Percentiles rank a stretch among this genome's conserved stretches.
Conservation (phyloP, 179 eudicot genomes). For the Spergularia azorica region DNA sequence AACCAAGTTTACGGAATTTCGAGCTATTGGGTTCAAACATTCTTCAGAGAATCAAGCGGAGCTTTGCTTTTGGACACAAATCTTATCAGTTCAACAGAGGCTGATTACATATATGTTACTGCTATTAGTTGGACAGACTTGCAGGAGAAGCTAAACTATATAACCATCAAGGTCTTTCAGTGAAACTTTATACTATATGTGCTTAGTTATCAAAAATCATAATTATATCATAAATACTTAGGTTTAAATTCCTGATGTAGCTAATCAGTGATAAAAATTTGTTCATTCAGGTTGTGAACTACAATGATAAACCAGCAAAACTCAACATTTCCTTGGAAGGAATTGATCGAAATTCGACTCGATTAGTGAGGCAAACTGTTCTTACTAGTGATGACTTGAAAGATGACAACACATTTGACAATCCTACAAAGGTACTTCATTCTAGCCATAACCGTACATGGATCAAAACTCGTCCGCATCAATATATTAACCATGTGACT, state of each 20-base stretch:
- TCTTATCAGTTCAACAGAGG: conserved; percentile 2
- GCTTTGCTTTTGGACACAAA: conserved; percentile 30
- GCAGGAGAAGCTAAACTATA: conserved; percentile 23
- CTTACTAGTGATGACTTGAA: conserved; percentile 22
- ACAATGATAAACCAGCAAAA: neutral
- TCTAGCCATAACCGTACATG: neutral
- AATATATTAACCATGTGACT: neutral
- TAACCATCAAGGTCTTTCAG: conserved; percentile 31
- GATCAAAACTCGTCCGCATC: neutral
- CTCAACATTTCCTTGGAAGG: conserved; percentile 27
- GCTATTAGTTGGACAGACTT: conserved; percentile 33
- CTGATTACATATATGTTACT: conserved; percentile 23
- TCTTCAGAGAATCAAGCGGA: conserved; percentile 43
- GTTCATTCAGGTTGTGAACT: conserved; percentile 36
- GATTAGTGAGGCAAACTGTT: conserved; percentile 16
- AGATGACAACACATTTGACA: conserved; percentile 30
- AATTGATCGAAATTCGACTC: conserved; percentile 19
- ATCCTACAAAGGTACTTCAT: conserved; percentile 34
- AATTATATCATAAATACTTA: neutral
- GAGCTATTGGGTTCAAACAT: conserved; percentile 49
- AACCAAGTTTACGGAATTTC: conserved; percentile 36
- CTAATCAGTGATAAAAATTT: neutral
- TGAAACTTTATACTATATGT: too few relatives aligned
- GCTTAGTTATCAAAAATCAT: too few relatives aligned
- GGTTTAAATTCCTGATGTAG: neutral